Base-by-base conservation (phyloP, 345 rosid species). In the Alliaria petiolata region DNA sequence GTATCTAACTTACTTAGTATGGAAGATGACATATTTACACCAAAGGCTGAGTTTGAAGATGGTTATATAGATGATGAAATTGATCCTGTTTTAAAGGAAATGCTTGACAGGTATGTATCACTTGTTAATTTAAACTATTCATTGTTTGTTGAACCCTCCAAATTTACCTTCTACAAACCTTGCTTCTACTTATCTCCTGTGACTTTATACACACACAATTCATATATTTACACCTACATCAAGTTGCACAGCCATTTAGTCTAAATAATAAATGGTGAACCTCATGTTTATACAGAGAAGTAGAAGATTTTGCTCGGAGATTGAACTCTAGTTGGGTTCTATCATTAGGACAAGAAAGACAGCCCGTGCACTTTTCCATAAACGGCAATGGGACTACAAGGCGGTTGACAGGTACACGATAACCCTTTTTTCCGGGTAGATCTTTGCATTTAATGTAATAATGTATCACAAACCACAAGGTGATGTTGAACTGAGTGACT, bases 221-320 rank as follows among this genome's bases (percentile, higher is more conserved):
- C 34, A 8, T 52, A 45, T 66, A 45, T 36, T n/a, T 45, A 47
- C 47, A 38, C 15, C 16, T 62, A 16, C 6, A 51, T 46, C 39
- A 33, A n/a, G 31, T 28, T 63, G 64, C 40, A 6, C 19, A 34
- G 64, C 63, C 47, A 54, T 25, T 20, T 31, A 36, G 40, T 56
- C 35, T 30, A 52, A 33, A 38, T 4, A 63, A n/a, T n/a, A n/a
- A n/a, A 17, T 36, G 51, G 47, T 62, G 51, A 55, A 47, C 40
- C 42, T 63, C 28, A 4, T 76, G 45, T 55, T 31, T 19, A 46
- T 38, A 45, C 74, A 93, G 98, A 78, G 98, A 93, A 79, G 98
- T 90, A 45, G 98, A 85, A 80, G 98, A 91, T 62, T 93, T 90
- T 83, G 97, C 96, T 25, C 84, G 97, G 25, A 85, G 97, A 84